A percentile compares a stretch with the other conserved stretches of the same genome.
These are phyloP conservation scores for Boeremia lycopersici DNA, from an alignment of 2,329 filamentous ascomycete genomes.

Conservation along the genomic window DNA sequence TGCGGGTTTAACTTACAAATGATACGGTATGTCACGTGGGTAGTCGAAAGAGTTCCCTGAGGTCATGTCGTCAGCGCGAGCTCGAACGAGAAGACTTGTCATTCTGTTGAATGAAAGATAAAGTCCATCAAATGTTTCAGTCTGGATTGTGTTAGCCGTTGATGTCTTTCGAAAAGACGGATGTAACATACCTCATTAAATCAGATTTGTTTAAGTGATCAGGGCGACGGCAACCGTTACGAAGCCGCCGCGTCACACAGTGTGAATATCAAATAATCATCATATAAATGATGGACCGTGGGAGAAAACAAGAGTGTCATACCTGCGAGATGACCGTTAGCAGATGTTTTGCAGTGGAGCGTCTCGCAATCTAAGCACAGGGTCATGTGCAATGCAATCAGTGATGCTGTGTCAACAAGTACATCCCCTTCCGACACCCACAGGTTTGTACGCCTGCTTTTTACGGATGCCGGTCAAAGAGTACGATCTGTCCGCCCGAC, in stretches of 20 bases:
- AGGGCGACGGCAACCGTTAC: conserved; percentile 58
- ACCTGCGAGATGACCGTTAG: conserved; percentile 40
- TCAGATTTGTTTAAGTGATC: conserved; percentile 72
- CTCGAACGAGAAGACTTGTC: conserved; percentile 13
- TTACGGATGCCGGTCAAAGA: conserved; percentile 56
- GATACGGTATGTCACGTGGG: not conserved
- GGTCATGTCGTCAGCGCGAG: conserved; percentile 29
- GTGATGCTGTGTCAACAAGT: conserved; percentile 75
- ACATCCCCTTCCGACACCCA: conserved; percentile 59
- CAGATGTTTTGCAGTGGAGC: conserved; percentile 10
- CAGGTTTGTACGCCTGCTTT: conserved; percentile 69
- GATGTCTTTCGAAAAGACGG: not conserved
- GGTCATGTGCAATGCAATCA: conserved; percentile 57
- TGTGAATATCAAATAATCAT: conserved; percentile 72
- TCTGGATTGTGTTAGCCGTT: conserved; percentile 36
- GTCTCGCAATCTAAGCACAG: conserved; percentile 10
- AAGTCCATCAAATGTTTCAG: conserved; percentile 48
- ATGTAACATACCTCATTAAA: conserved; percentile 65
- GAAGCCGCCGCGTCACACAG: conserved; percentile 65
- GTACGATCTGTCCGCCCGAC: conserved; percentile 71
- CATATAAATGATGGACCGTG: conserved; percentile 58
- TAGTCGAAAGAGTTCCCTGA: conserved; percentile 11
- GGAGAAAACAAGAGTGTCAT: conserved; percentile 35
- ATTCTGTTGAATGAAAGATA: conserved; percentile 18
- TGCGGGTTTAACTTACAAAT: conserved; percentile 23